Evolutionary conservation across 305 asterid species (phyloP).

Genomic region (Solanum hybrid): DNA sequence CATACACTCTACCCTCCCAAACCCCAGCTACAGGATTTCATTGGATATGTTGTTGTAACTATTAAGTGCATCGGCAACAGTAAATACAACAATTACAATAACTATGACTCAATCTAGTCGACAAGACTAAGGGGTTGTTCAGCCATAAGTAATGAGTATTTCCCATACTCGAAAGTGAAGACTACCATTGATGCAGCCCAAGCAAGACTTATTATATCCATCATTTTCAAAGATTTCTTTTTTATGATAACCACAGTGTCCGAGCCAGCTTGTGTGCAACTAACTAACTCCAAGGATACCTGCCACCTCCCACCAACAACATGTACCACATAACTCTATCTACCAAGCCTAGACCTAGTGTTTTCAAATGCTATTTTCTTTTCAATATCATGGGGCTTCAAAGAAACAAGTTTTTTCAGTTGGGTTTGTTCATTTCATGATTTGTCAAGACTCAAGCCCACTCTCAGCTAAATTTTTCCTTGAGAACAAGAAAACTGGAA

Average conservation of each 20-base stretch:
- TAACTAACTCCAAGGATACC: neutral
- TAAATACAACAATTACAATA: neutral
- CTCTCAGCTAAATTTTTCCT: neutral
- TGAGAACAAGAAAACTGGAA: neutral
- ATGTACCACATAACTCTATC: neutral
- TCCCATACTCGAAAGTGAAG: neutral
- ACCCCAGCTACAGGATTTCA: neutral
- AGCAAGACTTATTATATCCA: neutral
- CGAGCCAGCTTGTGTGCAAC: neutral
- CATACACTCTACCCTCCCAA: neutral
- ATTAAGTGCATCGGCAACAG: neutral
- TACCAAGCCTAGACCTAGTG: neutral
- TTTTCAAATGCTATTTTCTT: neutral
- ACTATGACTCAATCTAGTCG: neutral
- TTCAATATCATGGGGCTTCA: neutral
- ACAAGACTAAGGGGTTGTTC: neutral
- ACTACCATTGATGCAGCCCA: neutral
- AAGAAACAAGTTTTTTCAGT: neutral
- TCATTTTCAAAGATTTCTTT: neutral
- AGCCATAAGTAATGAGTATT: neutral
- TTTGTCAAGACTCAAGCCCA: neutral
- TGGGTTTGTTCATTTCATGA: neutral
- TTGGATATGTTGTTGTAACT: neutral
- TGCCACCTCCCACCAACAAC: neutral
- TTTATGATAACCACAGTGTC: neutral